phyloP scores from a whole-genome alignment of 345 rosid genomes.

The Euphorbia lathyris region DNA sequence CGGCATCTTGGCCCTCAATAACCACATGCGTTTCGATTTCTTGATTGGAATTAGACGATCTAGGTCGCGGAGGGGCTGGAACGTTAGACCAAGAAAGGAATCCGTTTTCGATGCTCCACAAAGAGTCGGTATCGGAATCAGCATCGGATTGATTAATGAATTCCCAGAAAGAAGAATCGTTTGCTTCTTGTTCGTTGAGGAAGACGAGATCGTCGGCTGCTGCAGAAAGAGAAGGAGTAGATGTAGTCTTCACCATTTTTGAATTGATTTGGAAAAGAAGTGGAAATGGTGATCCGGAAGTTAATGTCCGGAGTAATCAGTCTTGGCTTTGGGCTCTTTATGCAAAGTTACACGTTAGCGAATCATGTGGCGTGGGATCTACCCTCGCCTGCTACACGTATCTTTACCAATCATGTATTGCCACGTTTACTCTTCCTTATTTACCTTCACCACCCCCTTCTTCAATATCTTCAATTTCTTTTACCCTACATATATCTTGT shows the following conservation, averaged over 20 bases:
- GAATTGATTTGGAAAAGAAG: background rate
- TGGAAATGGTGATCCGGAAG: no score
- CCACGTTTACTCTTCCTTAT: background rate
- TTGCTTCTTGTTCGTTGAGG: constrained; percentile 8
- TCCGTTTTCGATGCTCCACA: constrained; percentile 23
- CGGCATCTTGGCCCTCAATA: background rate
- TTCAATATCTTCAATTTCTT: no score
- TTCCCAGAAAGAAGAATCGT: constrained; percentile 39
- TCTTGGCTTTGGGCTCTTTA: background rate
- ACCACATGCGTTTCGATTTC: background rate
- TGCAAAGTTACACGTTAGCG: background rate
- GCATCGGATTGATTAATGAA: constrained; percentile 34
- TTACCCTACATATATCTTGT: no score
- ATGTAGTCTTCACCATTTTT: background rate
- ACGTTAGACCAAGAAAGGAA: constrained; percentile 25
- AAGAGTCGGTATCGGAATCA: constrained; percentile 25
- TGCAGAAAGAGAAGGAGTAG: no score
- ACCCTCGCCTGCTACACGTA: background rate
- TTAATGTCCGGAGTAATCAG: background rate
- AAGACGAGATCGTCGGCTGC: constrained; percentile 10
- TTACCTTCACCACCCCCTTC: background rate
- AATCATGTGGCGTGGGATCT: background rate
- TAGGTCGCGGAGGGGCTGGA: background rate
- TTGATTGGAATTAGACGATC: background rate
- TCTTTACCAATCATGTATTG: background rate